phyloP scores from a whole-genome alignment of 2,329 filamentous ascomycete genomes.

The Mollisia scopiformis region DNA sequence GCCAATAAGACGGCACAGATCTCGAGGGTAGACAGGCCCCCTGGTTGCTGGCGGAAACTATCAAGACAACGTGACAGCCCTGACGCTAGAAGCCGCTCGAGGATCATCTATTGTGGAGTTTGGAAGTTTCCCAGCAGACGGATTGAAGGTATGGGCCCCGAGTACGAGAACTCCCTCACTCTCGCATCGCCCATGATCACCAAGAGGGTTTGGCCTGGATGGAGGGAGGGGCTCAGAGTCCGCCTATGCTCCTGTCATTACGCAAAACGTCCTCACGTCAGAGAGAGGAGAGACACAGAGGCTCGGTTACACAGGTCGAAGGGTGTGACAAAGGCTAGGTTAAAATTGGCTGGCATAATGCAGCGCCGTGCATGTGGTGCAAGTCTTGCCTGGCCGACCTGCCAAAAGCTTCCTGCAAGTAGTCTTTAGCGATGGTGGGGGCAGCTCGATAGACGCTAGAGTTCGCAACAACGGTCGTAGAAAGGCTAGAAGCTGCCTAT shows the following conservation, averaged over 20 bases:
- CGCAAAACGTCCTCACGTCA: neutral
- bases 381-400: conserved; percentile 1
- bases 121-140: neutral
- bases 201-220: neutral
- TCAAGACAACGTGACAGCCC: conserved; percentile 21
- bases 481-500: conserved; percentile 23
- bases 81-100: conserved; percentile 2
- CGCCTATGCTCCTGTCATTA: neutral
- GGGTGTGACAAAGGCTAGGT: neutral
- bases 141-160: neutral
- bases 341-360: conserved; percentile 15
- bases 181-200: neutral
- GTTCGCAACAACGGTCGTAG: conserved; percentile 22
- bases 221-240: neutral
- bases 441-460: conserved; percentile 8
- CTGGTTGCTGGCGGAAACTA: conserved; percentile 9
- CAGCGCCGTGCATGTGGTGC: conserved; percentile 4
- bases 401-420: conserved; percentile 1
- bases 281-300: too few species aligned
- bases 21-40: neutral
- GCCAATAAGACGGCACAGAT: conserved; percentile 19
- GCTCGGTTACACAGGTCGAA: neutral
- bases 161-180: neutral
- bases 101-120: conserved; percentile 2
- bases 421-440: conserved; percentile 1